Percentiles rank a stretch among this genome's conserved stretches.
These are phyloP conservation scores for Infundibulicybe gibba DNA, from an alignment of 768 basidiomycete species.

Conservation along the genomic window DNA sequence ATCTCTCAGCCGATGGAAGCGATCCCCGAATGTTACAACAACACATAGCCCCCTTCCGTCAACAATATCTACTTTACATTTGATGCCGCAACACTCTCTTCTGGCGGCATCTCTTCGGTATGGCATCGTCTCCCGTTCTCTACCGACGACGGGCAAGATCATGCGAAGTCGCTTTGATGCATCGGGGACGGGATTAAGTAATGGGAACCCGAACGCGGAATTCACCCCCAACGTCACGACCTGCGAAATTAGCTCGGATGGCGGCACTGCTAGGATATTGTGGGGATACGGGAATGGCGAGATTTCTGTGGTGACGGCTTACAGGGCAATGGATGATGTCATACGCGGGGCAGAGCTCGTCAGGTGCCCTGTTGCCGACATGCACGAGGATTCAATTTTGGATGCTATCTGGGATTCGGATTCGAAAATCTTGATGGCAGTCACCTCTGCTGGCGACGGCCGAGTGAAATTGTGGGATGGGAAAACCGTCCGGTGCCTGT, in stretches of 20 bases:
- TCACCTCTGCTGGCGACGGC: conserved; percentile 62
- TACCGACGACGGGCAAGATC: conserved; percentile 66
- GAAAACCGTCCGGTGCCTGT: conserved; percentile 49
- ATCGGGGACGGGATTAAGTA: conserved; percentile 52
- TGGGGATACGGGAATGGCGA: conserved; percentile 77
- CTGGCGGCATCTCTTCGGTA: conserved; percentile 62
- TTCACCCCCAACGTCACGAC: conserved; percentile 65
- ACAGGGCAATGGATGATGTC: conserved; percentile 53
- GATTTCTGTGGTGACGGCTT: conserved; percentile 56
- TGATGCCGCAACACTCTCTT: conserved; percentile 53
- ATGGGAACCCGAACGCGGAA: conserved; percentile 74
- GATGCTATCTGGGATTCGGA: conserved; percentile 50
- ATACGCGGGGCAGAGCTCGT: conserved; percentile 41
- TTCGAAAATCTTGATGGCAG: conserved; percentile 20
- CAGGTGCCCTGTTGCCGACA: conserved; percentile 49
- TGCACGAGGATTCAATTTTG: conserved; percentile 59
- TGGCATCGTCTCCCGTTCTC: conserved; percentile 70
- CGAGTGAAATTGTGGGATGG: conserved; percentile 73
- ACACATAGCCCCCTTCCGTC: conserved; percentile 64
- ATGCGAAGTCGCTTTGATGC: conserved; percentile 69
- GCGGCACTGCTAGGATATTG: conserved; percentile 60
- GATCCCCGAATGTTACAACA: conserved; percentile 54
- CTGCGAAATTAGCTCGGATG: conserved; percentile 56
- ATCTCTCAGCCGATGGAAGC: conserved; percentile 60
- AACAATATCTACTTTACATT: conserved; percentile 51